Percentiles rank a stretch among this genome's conserved stretches.
phyloP scores from a whole-genome alignment of 2,329 filamentous ascomycete genomes.

The Bisporella sp. region DNA sequence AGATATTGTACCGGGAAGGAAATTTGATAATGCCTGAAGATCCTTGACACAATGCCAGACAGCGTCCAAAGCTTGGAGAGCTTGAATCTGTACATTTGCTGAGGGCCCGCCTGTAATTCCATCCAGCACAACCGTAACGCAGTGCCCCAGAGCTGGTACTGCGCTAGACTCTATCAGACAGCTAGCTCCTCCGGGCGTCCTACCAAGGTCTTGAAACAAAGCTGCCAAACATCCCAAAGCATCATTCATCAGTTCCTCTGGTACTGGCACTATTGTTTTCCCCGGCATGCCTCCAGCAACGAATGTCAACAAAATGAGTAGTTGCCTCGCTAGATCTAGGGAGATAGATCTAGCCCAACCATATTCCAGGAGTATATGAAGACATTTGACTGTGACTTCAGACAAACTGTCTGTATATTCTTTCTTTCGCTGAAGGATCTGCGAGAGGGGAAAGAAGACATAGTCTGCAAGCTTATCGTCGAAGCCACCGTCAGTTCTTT shows the following conservation, averaged over 20 bases:
- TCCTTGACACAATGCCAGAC: conserved; percentile 62
- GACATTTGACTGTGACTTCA: conserved; percentile 70
- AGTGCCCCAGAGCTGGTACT: conserved; percentile 74
- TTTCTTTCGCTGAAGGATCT: conserved; percentile 73
- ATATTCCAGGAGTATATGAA: conserved; percentile 64
- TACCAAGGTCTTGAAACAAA: conserved; percentile 54
- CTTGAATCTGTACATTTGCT: conserved; percentile 62
- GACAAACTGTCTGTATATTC: conserved; percentile 63
- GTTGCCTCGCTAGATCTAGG: conserved; percentile 69
- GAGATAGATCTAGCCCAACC: conserved; percentile 74
- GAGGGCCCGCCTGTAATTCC: conserved; percentile 59
- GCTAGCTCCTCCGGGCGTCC: conserved; percentile 40
- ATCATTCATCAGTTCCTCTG: conserved; percentile 70
- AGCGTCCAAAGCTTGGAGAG: conserved; percentile 55
- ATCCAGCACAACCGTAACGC: conserved; percentile 73
- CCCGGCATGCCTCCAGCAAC: conserved; percentile 68
- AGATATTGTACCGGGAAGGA: conserved; percentile 84
- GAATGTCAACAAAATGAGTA: conserved; percentile 78
- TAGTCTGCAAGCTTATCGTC: conserved; percentile 88
- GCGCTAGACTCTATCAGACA: conserved; percentile 49
- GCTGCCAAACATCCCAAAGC: conserved; percentile 63
- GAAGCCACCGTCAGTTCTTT: conserved; percentile 45
- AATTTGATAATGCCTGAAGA: conserved; percentile 69
- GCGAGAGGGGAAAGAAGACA: conserved; percentile 85
- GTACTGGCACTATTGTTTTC: conserved; percentile 39